These are phyloP conservation scores for Kwoniella dendrophila DNA, from an alignment of 768 basidiomycete genomes.

Conservation along the genomic window DNA sequence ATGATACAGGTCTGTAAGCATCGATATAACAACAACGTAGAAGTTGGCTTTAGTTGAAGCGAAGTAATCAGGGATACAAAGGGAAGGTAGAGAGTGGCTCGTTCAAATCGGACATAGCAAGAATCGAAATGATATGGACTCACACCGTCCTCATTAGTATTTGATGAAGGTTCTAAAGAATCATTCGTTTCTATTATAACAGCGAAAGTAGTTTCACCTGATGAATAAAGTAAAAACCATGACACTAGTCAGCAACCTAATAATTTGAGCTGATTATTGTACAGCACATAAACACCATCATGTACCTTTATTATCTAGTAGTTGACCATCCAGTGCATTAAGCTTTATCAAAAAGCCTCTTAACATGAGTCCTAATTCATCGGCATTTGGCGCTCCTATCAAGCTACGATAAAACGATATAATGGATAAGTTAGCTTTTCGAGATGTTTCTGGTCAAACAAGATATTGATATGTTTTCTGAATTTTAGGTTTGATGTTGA, in stretches of 20 bases:
- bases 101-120: neutral
- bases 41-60: too few relatives aligned
- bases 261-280: neutral
- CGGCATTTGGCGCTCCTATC: constrained; percentile 39
- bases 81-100: too few relatives aligned
- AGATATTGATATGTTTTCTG: too few relatives aligned
- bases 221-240: neutral
- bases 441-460: neutral
- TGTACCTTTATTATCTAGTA: constrained; percentile 43
- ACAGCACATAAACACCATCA: neutral
- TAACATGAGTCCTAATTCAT: constrained; percentile 47
- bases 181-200: constrained; percentile 80
- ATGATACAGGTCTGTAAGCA: neutral
- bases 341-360: constrained; percentile 51
- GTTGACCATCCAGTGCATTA: constrained; percentile 45
- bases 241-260: neutral
- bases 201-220: constrained; percentile 74
- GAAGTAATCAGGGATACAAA: too few relatives aligned
- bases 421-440: neutral
- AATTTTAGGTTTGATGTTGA: too few relatives aligned
- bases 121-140: constrained; percentile 9
- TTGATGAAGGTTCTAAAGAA: constrained; percentile 54
- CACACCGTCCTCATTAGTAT: constrained; percentile 36
- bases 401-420: constrained; percentile 32
- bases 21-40: neutral